Conservation (phyloP, 495 filamentous ascomycete genomes). For the Neurospora sp. region DNA sequence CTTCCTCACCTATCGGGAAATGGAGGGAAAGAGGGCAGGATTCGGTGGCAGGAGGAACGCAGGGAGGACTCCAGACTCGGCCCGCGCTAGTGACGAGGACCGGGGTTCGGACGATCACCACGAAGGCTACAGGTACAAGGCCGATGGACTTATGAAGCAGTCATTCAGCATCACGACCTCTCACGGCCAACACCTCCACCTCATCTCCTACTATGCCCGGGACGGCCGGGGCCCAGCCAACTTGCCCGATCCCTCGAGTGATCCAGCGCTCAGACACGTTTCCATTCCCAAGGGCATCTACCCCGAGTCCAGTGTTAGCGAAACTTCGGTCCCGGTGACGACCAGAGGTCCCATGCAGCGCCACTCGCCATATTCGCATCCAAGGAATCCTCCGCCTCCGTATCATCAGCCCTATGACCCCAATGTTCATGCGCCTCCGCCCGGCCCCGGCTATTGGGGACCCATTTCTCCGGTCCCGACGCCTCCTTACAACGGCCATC, state of each 20-base stretch:
- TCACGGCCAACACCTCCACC: conserved; percentile 78
- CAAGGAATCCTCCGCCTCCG: conserved; percentile 36
- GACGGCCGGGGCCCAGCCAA: conserved; percentile 54
- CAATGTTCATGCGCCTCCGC: conserved; percentile 34
- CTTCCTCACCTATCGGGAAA: conserved; percentile 94
- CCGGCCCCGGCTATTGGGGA: conserved; percentile 46
- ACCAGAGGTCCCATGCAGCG: conserved; percentile 39
- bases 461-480: conserved; percentile 49
- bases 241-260: conserved; percentile 67
- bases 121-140: conserved; percentile 95
- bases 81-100: conserved; percentile 68
- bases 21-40: conserved; percentile 82
- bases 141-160: conserved; percentile 96
- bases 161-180: conserved; percentile 98
- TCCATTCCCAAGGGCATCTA: conserved; percentile 86
- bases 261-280: conserved; percentile 73
- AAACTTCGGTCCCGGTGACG: conserved; percentile 45
- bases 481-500: conserved; percentile 26
- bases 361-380: conserved; percentile 17
- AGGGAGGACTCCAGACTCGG: conserved; percentile 74
- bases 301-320: conserved; percentile 91
- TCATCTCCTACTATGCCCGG: conserved; percentile 94
- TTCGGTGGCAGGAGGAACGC: conserved; percentile 45
- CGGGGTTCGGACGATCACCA: conserved; percentile 60
- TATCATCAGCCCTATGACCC: conserved; percentile 36